Conservation (phyloP, 176 grass and related monocot genomes). For the Raddia distichophylla region DNA sequence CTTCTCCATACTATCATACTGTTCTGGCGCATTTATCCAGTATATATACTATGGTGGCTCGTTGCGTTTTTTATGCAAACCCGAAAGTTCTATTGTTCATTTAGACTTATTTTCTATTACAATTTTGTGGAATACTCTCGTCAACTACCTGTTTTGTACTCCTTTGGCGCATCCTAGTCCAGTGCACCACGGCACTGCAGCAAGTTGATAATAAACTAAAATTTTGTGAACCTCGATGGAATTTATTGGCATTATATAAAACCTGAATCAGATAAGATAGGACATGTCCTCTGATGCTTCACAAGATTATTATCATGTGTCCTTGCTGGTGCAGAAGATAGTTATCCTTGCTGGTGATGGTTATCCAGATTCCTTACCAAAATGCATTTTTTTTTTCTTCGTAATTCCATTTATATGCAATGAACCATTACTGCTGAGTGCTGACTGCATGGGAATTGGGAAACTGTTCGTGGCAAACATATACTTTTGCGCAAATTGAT, state of each 20-base stretch:
- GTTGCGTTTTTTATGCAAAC: background rate
- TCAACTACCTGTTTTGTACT: background rate
- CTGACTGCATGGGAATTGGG: background rate
- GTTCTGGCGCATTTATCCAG: background rate
- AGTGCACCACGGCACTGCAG: background rate
- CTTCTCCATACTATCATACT: background rate
- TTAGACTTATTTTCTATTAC: background rate
- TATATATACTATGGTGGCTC: background rate
- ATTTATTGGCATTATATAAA: slow-evolving; percentile 26
- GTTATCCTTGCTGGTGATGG: slow-evolving; percentile 12
- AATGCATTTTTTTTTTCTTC: slow-evolving; percentile 1
- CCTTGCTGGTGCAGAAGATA: slow-evolving; percentile 17
- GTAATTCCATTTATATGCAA: background rate
- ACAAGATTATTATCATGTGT: slow-evolving; percentile 27
- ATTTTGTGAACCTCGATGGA: background rate
- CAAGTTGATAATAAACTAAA: slow-evolving; percentile 2
- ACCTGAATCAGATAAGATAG: slow-evolving; percentile 37
- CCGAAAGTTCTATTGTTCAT: background rate
- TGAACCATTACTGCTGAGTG: background rate
- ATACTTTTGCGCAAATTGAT: background rate
- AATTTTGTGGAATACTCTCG: background rate
- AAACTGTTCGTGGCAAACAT: background rate
- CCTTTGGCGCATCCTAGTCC: background rate
- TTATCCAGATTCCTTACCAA: background rate
- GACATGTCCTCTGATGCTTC: slow-evolving; percentile 29